Base-by-base conservation (phyloP, 2,329 filamentous ascomycete genomes). In the Pleomassaria siparia region DNA sequence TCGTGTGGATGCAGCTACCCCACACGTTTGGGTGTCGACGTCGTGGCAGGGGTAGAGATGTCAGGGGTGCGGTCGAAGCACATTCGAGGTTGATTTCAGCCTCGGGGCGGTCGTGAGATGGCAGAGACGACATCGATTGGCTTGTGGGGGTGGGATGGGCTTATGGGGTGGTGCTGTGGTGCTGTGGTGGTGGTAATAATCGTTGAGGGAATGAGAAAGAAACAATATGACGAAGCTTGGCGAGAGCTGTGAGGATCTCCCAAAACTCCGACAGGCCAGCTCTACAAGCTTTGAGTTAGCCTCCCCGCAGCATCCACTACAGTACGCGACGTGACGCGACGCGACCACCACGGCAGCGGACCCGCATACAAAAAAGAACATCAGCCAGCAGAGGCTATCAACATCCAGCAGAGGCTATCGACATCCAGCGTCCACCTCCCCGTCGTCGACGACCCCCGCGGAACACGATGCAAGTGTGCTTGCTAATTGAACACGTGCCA, bases 331-430 rank as follows among this genome's bases (percentile, higher is more conserved):
- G n/a, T n/a, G n/a, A n/a, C 41, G 41, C 41, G 29, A 44, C n/a
- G 41, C 29, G 15, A 15, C 29, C 41, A 44, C 41, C 41, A 33
- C 35, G 4, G 22, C 26, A 16, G 13, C 29, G 41, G 11, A 16
- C 28, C n/a, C 40, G 41, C 29, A 25, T 36, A 26, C 12, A 13
- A 44, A 44, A 36, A 36, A 36, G n/a, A n/a, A 15, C 30, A 44
- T 36, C 30, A 44, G n/a, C 30, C 4, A 28, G 24, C 15, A 6
- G 16, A 36, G 41, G 41, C 24, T 15, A 26, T 18, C 21, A 9
- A 22, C 35, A 3, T 37, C 18, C 35, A 37, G 35, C 35, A n/a
- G n/a, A n/a, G n/a, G n/a, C n/a, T n/a, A n/a, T n/a, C n/a, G 29
- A 32, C 29, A 9, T 32, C 29, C 29, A 32, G 29, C 29, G n/a